Base-by-base conservation (phyloP, 2,329 filamentous ascomycete genomes). In the Lasiodiplodia sp. region DNA sequence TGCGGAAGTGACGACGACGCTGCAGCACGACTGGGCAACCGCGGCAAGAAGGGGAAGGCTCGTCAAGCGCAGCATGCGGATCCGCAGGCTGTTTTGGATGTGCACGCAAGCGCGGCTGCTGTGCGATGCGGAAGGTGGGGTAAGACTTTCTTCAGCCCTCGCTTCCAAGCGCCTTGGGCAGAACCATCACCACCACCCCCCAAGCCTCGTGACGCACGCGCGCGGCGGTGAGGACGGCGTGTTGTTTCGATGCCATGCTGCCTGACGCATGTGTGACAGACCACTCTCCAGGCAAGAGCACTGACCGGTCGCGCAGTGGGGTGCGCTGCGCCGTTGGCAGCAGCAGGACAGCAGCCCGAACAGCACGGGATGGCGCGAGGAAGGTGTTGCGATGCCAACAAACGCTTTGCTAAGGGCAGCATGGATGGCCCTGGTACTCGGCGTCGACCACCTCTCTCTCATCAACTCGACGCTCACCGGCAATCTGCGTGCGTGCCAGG, bases 241-340 rank as follows among this genome's bases (percentile, higher is more conserved):
- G 16, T 62, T 38, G 37, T 25, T 23, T 14, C 57, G 40, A 62
- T 49, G 58, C 58, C 47, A 52, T 64, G 44, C 60, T 64, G 60
- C 60, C 44, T 51, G 60, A 52, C 37, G 60, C 60, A 64, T 52
- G 60, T 21, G 60, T 51, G 60, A 64, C 60, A 64, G 60, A n/a
- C 34, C 28, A 52, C 44, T 49, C 25, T 25, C 23, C 23, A 23
- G 23, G 23, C 23, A 23, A 23, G 21, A 38, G 60, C 60, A 64
- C 60, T 64, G 60, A 64, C 60, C 60, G 60, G 60, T 64, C 44
- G 34, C 44, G 60, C 60, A 52, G 60, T 64, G 60, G 60, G 60
- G 60, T 52, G 60, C 21, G 55, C 37, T 40, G 57, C 57, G 47
- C 38, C 57, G 18, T 23, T 25, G 38, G 28, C 28, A 28, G 44